Percentiles rank a stretch among this genome's conserved stretches.
phyloP scores from a whole-genome alignment of 345 rosid species.

The Populus alba region DNA sequence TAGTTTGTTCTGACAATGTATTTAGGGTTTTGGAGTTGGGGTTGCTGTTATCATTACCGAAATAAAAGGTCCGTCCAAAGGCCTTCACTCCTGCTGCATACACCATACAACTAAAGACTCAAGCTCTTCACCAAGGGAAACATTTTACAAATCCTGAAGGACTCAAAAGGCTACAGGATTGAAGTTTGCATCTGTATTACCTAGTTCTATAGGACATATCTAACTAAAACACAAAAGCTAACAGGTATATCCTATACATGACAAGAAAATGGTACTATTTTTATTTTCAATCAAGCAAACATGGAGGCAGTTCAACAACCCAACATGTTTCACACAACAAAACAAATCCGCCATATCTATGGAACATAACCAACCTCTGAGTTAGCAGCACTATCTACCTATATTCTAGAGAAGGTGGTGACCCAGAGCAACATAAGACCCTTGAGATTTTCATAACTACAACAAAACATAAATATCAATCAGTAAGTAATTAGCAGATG shows the following conservation, averaged over 20 bases:
- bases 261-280: not conserved
- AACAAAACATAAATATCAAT: slow-evolving; percentile 23
- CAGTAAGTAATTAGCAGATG: slow-evolving; percentile 4
- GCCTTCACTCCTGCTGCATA: slow-evolving; percentile 19
- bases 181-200: not conserved
- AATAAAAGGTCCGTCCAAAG: slow-evolving; percentile 31
- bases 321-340: not conserved
- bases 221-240: not conserved
- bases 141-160: not conserved
- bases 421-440: slow-evolving; percentile 73
- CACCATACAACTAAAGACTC: not conserved
- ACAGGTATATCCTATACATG: not conserved
- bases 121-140: not conserved
- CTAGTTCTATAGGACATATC: not conserved
- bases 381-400: slow-evolving; percentile 84
- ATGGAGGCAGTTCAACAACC: too few species aligned
- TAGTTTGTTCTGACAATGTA: slow-evolving; percentile 4
- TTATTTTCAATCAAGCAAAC: not conserved
- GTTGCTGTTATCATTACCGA: slow-evolving; percentile 23
- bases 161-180: not conserved
- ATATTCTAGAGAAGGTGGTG: slow-evolving; percentile 76
- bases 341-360: too few species aligned
- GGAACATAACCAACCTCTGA: slow-evolving; percentile 60
- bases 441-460: slow-evolving; percentile 75
- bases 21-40: slow-evolving; percentile 18